Conservation (phyloP, 73 alveolate species). For the Paramecium bursaria region DNA sequence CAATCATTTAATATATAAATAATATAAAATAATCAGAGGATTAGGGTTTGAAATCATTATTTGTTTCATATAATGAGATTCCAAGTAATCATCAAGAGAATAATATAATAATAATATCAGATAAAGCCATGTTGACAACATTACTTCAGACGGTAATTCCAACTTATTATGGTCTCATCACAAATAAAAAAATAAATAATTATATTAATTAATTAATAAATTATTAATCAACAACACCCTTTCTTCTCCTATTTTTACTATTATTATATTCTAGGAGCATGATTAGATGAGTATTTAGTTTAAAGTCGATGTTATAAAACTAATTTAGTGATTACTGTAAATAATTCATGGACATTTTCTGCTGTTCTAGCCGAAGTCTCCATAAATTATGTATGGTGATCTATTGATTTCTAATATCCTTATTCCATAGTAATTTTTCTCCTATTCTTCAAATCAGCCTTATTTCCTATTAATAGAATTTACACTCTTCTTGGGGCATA, state of each 20-base stretch:
- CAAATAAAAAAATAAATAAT: slow-evolving; percentile 23
- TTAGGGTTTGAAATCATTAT: no score
- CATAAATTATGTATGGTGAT: slow-evolving; percentile 38
- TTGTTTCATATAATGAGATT: slow-evolving; percentile 39
- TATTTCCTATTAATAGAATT: slow-evolving; percentile 31
- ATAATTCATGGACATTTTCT: slow-evolving; percentile 53
- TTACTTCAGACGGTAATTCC: slow-evolving; percentile 41
- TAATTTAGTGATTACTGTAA: neutral
- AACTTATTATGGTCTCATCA: neutral
- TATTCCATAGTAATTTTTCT: slow-evolving; percentile 61
- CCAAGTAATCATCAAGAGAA: neutral
- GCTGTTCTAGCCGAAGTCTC: slow-evolving; percentile 76
- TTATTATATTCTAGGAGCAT: neutral
- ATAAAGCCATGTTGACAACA: slow-evolving; percentile 23
- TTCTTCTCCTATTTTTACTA: neutral
- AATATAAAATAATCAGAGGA: no score
- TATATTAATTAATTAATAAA: neutral
- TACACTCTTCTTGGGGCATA: neutral
- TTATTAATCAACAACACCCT: slow-evolving; percentile 17
- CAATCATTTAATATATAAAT: no score
- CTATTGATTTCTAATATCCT: slow-evolving; percentile 61
- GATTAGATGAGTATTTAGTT: neutral
- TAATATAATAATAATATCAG: neutral
- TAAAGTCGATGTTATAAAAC: slow-evolving; percentile 1
- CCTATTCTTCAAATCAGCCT: slow-evolving; percentile 28